Conservation (phyloP, 1,139 yeast genomes). For the Chernovozyma sophiae-reginae region DNA sequence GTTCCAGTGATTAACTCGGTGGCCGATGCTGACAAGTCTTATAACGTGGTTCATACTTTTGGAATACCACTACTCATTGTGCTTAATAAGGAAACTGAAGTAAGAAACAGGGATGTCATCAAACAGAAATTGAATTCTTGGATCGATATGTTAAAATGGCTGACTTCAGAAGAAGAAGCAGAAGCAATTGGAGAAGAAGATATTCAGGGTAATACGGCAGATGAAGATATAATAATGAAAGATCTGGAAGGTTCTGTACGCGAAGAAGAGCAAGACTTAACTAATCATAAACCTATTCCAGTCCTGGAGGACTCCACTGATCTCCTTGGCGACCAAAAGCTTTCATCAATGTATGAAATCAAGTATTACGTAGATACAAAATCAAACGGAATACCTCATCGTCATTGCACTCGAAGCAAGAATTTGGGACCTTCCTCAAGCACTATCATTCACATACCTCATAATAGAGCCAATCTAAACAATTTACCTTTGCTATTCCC, state of each 20-base stretch:
- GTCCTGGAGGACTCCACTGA: no score
- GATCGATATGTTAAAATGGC: slow-evolving; percentile 23
- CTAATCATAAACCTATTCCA: not conserved
- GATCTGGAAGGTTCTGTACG: not conserved
- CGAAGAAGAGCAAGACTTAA: not conserved
- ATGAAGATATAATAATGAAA: not conserved
- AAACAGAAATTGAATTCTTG: slow-evolving; percentile 40
- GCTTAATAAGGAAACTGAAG: slow-evolving; percentile 45
- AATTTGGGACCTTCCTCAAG: not conserved
- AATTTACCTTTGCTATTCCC: slow-evolving; percentile 21
- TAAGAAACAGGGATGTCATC: slow-evolving; percentile 48
- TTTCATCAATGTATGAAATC: not conserved
- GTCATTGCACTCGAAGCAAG: not conserved
- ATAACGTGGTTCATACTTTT: slow-evolving; percentile 40
- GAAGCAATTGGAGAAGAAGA: not conserved
- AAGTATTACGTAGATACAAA: not conserved
- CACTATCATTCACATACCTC: slow-evolving; percentile 39
- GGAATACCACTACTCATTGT: slow-evolving; percentile 76
- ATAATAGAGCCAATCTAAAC: slow-evolving; percentile 24
- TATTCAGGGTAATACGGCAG: not conserved
- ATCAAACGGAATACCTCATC: not conserved
- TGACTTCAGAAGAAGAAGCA: not conserved
- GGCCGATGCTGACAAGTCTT: slow-evolving; percentile 37
- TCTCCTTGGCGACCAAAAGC: no score
- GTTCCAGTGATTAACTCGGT: slow-evolving; percentile 67